A percentile compares a stretch with the other conserved stretches of the same genome.
Evolutionary conservation across 2,329 filamentous ascomycete genomes (phyloP).

Genomic region (Alternaria angustiovoidea): DNA sequence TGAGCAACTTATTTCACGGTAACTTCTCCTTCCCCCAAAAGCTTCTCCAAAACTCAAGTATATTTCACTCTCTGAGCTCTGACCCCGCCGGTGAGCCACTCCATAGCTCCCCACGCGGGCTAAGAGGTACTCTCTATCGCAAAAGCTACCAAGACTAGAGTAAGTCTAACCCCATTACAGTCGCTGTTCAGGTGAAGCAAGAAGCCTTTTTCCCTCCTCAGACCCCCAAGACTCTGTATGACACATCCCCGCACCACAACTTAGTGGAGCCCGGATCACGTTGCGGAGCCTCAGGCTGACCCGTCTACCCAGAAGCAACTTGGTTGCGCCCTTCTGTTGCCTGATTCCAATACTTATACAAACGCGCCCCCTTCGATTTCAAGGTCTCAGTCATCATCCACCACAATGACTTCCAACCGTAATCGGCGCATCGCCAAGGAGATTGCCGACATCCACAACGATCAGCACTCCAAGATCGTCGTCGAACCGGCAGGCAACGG

Average conservation of each 20-base stretch:
- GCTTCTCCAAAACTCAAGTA: not conserved
- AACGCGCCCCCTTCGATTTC: slow-evolving; percentile 3
- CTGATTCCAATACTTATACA: slow-evolving; percentile 6
- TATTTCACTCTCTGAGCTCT: not conserved
- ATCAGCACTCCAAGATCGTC: slow-evolving; percentile 78
- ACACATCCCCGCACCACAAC: slow-evolving; percentile 4
- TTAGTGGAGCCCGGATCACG: slow-evolving; percentile 8
- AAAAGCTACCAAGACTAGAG: not conserved
- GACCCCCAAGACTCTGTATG: slow-evolving; percentile 25
- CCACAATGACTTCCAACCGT: slow-evolving; percentile 64
- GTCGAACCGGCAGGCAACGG: slow-evolving; percentile 69
- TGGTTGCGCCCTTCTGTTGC: slow-evolving; percentile 13
- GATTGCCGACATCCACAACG: slow-evolving; percentile 75
- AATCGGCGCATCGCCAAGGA: slow-evolving; percentile 75
- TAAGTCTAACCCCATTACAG: not conserved
- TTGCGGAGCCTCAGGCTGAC: slow-evolving; percentile 20
- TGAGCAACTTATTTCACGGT: not conserved
- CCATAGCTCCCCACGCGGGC: slow-evolving; percentile 22
- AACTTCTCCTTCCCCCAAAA: not conserved
- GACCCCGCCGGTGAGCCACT: slow-evolving; percentile 17
- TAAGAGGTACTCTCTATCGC: slow-evolving; percentile 15
- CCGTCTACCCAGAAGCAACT: slow-evolving; percentile 11
- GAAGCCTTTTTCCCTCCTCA: not conserved
- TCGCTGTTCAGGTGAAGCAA: not conserved
- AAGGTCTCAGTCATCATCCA: not conserved